Evolutionary conservation across 2,329 filamentous ascomycete species (phyloP).

Genomic region (Trichoderma pleuroti): DNA sequence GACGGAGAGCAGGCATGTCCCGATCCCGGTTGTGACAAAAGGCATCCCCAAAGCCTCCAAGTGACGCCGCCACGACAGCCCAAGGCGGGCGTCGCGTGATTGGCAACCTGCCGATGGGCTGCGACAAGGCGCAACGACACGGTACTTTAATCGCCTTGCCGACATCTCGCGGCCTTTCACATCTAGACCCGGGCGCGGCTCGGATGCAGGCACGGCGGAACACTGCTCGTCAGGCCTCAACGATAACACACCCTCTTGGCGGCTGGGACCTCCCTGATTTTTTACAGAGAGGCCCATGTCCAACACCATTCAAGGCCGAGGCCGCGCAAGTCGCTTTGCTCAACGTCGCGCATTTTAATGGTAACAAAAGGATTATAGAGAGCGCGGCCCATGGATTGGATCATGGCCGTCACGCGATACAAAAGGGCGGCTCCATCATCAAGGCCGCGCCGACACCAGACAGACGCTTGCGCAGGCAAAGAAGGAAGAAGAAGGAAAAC

Average conservation of each 20-base stretch:
- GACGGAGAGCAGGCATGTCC: not conserved
- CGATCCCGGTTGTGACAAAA: not conserved
- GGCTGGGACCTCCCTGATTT: constrained; percentile 16
- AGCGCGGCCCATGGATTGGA: constrained; percentile 13
- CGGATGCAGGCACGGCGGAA: constrained; percentile 14
- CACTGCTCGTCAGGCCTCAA: constrained; percentile 2
- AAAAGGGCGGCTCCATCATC: constrained; percentile 17
- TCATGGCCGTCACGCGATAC: constrained; percentile 20
- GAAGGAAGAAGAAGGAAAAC: not conserved
- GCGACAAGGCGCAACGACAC: constrained; percentile 7
- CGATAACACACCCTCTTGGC: constrained; percentile 9
- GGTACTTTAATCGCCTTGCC: constrained; percentile 19
- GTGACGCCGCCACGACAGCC: constrained; percentile 9
- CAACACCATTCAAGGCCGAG: constrained; percentile 11
- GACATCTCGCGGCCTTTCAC: constrained; percentile 12
- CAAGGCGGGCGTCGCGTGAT: constrained; percentile 7
- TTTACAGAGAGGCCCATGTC: constrained; percentile 19
- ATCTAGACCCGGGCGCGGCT: constrained; percentile 14
- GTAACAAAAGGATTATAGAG: constrained; percentile 13
- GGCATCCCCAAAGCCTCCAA: not conserved
- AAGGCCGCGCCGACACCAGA: constrained; percentile 3
- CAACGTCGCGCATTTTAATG: constrained; percentile 20
- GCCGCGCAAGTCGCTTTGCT: constrained; percentile 18
- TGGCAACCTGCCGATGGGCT: constrained; percentile 12
- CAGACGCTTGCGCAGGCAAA: not conserved